Evolutionary conservation across 306 rosid genomes (phyloP).

Genomic region (Vicia sativa): DNA sequence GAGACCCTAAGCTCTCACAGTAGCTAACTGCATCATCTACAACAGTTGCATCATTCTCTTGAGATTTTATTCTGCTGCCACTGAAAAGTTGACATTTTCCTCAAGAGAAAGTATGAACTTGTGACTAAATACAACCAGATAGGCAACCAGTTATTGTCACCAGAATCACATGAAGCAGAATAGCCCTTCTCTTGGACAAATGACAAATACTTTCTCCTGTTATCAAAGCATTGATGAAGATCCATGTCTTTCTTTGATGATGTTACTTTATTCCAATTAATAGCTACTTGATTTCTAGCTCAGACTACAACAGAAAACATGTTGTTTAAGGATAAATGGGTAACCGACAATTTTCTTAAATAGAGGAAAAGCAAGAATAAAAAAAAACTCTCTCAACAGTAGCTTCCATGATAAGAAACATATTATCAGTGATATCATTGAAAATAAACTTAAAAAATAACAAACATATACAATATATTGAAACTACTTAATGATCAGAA

Average conservation of each 20-base stretch:
- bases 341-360: too few relatives aligned
- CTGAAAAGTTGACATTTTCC: slow-evolving; percentile 11
- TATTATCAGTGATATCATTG: too few relatives aligned
- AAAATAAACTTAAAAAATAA: too few relatives aligned
- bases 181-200: slow-evolving; percentile 6
- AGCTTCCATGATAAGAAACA: too few relatives aligned
- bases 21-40: too few relatives aligned
- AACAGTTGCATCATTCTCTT: too few relatives aligned
- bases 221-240: slow-evolving; percentile 1
- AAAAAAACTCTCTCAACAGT: too few relatives aligned
- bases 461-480: too few relatives aligned
- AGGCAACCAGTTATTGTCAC: slow-evolving; percentile 23
- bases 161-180: slow-evolving; percentile 27
- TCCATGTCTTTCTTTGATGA: slow-evolving; percentile 19
- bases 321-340: too few relatives aligned
- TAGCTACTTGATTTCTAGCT: background rate
- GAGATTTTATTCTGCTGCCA: background rate
- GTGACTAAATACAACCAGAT: slow-evolving; percentile 43
- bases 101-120: slow-evolving; percentile 29
- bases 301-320: too few relatives aligned
- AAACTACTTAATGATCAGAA: too few relatives aligned
- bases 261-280: slow-evolving; percentile 3
- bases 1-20: slow-evolving; percentile 22
- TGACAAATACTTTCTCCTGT: slow-evolving; percentile 3
- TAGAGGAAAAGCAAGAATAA: too few relatives aligned